These are phyloP conservation scores for Globisporangium paddicum DNA, from an alignment of 352 stramenopile genomes.

Conservation along the genomic window DNA sequence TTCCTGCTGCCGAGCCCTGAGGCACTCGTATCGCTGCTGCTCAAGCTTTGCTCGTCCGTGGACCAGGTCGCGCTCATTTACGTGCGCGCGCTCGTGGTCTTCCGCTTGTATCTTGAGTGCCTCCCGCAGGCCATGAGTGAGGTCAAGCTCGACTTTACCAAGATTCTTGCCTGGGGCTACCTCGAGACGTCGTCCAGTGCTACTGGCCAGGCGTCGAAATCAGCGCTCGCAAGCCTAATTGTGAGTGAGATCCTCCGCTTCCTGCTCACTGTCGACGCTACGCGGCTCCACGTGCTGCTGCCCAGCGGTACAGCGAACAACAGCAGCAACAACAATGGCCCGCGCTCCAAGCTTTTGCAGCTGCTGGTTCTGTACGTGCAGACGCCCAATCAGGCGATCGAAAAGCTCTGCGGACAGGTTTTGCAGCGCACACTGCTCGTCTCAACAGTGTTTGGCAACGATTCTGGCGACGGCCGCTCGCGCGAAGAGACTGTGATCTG, in stretches of 20 bases:
- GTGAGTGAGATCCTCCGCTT: constrained; percentile 71
- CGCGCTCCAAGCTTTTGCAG: constrained; percentile 56
- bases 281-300: constrained; percentile 56
- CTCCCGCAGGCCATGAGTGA: constrained; percentile 72
- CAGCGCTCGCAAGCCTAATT: constrained; percentile 45
- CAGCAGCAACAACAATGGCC: constrained; percentile 11
- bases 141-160: constrained; percentile 82
- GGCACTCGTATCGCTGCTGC: constrained; percentile 68
- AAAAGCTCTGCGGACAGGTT: constrained; percentile 37
- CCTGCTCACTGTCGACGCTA: constrained; percentile 49
- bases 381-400: constrained; percentile 28
- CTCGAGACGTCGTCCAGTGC: constrained; percentile 20
- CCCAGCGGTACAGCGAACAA: constrained; percentile 14
- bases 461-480: constrained; percentile 19
- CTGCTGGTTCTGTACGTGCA: constrained; percentile 55
- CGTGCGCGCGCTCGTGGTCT: constrained; percentile 66
- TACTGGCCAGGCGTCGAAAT: constrained; percentile 1
- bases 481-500: constrained; percentile 58
- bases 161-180: constrained; percentile 60
- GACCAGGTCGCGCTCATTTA: constrained; percentile 55
- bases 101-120: constrained; percentile 71
- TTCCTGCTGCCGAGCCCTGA: constrained; percentile 73
- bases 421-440: constrained; percentile 48
- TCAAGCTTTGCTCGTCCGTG: constrained; percentile 55
- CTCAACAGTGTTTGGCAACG: constrained; percentile 52